Evolutionary conservation across 2,329 filamentous ascomycete species (phyloP), one percentile per base, ranked within the genome.

Genomic region (Knoxdaviesia proteae): DNA sequence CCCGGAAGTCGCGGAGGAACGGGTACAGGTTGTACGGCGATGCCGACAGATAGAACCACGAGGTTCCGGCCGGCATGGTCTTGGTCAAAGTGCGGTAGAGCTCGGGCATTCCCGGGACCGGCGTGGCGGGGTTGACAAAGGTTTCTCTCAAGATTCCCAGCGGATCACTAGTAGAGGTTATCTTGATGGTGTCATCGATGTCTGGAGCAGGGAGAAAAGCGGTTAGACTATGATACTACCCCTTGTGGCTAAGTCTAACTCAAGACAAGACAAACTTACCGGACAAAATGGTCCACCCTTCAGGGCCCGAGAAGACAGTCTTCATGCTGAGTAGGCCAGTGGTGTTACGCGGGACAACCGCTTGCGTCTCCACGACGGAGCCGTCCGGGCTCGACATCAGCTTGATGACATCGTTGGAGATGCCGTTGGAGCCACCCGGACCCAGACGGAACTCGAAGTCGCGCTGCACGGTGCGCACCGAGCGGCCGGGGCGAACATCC

Each of bases 11-110:
- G 44, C 71, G 77, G 30, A 96, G 68, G 59, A 94, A 90, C 0
- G 83, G 80, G 54, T 94, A 94, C 7, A 96, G 71, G 51, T 92
- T 94, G 64, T 94, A 94, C 0, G 88, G 88, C 0, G 86, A 93
- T 0, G 88, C 87, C 0, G 84, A 92, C 39, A 96, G 71, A 58
- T 96, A 96, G 64, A 93, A 94, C 69, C 83, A 94, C 0, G 84
- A 72, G 1, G 84, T 79, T 6, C 68, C 65, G 6, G 68, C 54
- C 1, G 65, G 62, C 30, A 77, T 52, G 4, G 65, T 50, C 5
- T 60, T 56, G 38, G 77, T 63, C 7, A 93, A 65, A 44, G 77
- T 67, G 29, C 63, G 60, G 61, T 94, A 94, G 1, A 94, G 68
- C 51, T 83, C 77, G 0, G 86, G 82, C 84, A 94, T 94, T 40